Base-by-base conservation (phyloP, 345 rosid genomes). In the Abelmoschus esculentus region DNA sequence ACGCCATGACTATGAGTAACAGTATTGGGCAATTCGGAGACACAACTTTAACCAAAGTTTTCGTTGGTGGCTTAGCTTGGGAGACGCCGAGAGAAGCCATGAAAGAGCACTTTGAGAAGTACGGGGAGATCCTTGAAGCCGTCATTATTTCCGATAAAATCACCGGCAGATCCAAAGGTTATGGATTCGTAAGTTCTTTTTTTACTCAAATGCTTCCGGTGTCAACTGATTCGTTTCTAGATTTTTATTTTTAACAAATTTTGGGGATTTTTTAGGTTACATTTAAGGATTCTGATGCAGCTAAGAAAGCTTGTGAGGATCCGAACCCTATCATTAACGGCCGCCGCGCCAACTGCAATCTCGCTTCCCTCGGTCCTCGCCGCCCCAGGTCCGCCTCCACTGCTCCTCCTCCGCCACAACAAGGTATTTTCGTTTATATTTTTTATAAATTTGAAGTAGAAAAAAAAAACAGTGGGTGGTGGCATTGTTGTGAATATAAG, bases 111-210 rank as follows among this genome's bases (percentile, higher is more conserved):
- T 95, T 89, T 62, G 90, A 89, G n/a, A 88, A 83, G 83, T 95
- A 74, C 38, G 99, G 99, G 56, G 89, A 91, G 53, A 95, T 95
- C 83, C 74, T 95, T 69, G 99, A 95, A 76, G 96, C 99, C 31
- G 97, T 95, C 67, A 87, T 95, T 69, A 95, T 95, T 77, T 88
- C 87, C 61, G 97, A 95, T 71, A 91, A 91, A 70, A 46, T 88
- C 83, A 88, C 99, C 19, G 95, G 91, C 62, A 83, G 99, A 77
- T 95, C 99, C 89, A 95, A 95, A 79, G 99, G 97, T 86, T 95
- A 91, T 34, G 99, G 99, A 61, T 95, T 95, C 72, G 99, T 95
- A 76, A 76, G 86, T 72, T 61, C n/a, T 5, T 17, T 38, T 67
- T 11, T 28, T 3, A 12, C 11, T 42, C 46, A 15, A 49, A 8